phyloP scores from a whole-genome alignment of 371 early-diverging fungal species.

The Mucor velutinosus region DNA sequence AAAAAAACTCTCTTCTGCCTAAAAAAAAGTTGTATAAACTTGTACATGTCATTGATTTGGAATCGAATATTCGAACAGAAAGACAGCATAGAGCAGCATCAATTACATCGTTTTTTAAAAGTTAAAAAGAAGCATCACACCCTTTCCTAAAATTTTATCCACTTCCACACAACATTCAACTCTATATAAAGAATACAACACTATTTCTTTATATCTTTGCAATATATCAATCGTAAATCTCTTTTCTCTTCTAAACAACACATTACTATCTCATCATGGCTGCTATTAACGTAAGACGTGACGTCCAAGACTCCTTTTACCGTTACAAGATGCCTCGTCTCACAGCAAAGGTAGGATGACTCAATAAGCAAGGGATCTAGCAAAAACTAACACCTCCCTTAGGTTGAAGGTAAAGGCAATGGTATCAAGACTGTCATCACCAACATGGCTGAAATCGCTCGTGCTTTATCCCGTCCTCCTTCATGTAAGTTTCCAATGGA shows the following conservation, averaged over 20 bases:
- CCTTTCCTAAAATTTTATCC: constrained; percentile 10
- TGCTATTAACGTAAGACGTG: constrained; percentile 84
- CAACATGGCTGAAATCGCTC: constrained; percentile 96
- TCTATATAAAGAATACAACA: not conserved
- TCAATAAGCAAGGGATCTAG: not conserved
- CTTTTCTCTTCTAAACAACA: not conserved
- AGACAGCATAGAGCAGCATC: constrained; percentile 48
- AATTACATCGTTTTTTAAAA: constrained; percentile 45
- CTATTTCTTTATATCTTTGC: not conserved
- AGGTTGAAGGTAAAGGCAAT: constrained; percentile 98
- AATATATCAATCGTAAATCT: not conserved
- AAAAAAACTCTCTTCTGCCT: not conserved
- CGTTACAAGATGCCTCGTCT: constrained; percentile 99
- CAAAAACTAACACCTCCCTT: not conserved
- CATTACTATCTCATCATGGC: constrained; percentile 62
- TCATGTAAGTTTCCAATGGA: constrained; percentile 54
- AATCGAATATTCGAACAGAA: constrained; percentile 43
- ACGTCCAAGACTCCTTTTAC: constrained; percentile 93
- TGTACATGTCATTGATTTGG: constrained; percentile 55
- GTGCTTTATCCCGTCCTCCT: constrained; percentile 92
- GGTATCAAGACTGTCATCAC: constrained; percentile 99
- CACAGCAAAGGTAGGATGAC: constrained; percentile 68
- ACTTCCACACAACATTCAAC: not conserved
- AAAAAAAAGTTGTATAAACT: constrained; percentile 23
- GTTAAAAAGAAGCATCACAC: constrained; percentile 47